Evolutionary conservation across 768 basidiomycete species (phyloP).

Genomic region (Lentinula aciculospora): DNA sequence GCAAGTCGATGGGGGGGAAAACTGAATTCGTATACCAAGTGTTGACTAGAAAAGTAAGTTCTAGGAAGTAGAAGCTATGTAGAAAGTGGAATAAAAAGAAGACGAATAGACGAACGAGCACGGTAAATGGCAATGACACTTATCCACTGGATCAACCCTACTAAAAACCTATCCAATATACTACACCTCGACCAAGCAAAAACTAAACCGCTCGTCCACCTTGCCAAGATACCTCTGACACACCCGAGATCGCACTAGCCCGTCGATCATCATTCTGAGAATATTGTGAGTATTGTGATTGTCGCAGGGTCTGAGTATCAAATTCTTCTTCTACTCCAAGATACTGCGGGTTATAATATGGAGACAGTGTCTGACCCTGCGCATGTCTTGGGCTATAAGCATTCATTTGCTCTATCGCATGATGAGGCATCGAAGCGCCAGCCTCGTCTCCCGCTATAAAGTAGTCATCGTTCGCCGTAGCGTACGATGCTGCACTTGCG

Average conservation of each 20-base stretch:
- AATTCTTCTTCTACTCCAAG: not conserved
- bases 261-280: conserved; percentile 19
- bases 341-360: not conserved
- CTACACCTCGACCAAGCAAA: not conserved
- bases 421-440: not conserved
- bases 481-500: conserved; percentile 27
- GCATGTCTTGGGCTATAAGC: not conserved
- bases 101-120: not conserved
- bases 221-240: conserved; percentile 9
- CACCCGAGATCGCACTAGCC: not conserved
- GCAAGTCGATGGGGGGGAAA: not conserved
- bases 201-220: conserved; percentile 11
- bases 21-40: not conserved
- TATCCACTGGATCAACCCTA: not conserved
- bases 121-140: not conserved
- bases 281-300: conserved; percentile 11
- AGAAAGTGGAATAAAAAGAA: not conserved
- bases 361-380: not conserved
- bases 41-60: not conserved
- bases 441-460: conserved; percentile 19
- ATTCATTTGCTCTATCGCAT: not conserved
- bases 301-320: not conserved
- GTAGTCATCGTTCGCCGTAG: conserved; percentile 39
- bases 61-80: not conserved
- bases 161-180: not conserved